Evolutionary conservation across 2,329 filamentous ascomycete species (phyloP).

Genomic region (Cryphonectria radicalis): DNA sequence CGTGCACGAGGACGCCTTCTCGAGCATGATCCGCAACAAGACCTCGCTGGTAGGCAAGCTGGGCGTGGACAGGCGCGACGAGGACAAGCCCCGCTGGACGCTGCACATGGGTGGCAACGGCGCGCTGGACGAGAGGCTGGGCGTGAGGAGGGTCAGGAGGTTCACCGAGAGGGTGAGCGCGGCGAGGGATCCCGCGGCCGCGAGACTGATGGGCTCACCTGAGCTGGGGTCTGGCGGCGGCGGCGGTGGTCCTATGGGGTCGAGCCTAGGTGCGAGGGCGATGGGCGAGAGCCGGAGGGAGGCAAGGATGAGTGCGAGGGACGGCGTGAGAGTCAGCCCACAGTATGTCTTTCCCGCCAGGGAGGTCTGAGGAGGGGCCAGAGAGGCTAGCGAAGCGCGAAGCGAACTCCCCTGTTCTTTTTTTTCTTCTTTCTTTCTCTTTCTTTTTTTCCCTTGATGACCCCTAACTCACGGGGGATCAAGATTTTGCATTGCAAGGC

Average conservation of each 20-base stretch:
- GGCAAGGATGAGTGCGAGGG: constrained; percentile 32
- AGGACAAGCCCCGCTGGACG: constrained; percentile 57
- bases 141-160: constrained; percentile 49
- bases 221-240: neutral
- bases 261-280: constrained; percentile 20
- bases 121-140: constrained; percentile 43
- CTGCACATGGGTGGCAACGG: constrained; percentile 48
- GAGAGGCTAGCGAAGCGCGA: too few relatives aligned
- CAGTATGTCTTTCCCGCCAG: constrained; percentile 25
- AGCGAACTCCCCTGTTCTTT: neutral
- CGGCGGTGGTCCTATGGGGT: neutral
- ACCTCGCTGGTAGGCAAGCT: constrained; percentile 71
- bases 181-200: constrained; percentile 14
- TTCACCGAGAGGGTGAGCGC: constrained; percentile 47
- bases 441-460: neutral
- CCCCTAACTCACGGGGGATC: neutral
- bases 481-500: constrained; percentile 25
- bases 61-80: constrained; percentile 54
- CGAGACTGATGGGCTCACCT: constrained; percentile 33
- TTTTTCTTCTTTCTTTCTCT: neutral
- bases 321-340: constrained; percentile 21
- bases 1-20: constrained; percentile 73
- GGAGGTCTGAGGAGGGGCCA: neutral
- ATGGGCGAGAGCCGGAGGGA: constrained; percentile 37
- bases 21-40: constrained; percentile 64